Evolutionary conservation across 2,329 filamentous ascomycete genomes (phyloP).

Genomic region (Fonsecaea nubica): DNA sequence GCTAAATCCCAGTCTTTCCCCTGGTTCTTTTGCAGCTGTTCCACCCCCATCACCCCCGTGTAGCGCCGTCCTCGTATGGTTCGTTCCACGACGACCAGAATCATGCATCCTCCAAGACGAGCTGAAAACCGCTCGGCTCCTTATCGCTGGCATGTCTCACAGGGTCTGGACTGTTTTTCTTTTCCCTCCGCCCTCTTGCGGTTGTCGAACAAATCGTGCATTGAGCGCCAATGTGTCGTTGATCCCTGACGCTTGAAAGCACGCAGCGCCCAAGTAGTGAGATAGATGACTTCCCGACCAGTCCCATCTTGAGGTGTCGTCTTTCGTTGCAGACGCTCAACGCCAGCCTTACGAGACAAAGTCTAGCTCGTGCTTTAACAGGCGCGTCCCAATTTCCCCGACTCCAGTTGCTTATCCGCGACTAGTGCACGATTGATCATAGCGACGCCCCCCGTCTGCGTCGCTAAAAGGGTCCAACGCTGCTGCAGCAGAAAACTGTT

Average conservation of each 20-base stretch:
- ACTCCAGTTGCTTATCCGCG: slow-evolving; percentile 15
- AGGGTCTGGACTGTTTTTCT: neutral
- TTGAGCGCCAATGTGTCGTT: neutral
- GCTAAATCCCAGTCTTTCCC: slow-evolving; percentile 3
- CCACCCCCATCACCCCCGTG: neutral
- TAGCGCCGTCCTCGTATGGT: slow-evolving; percentile 4
- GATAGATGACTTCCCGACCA: neutral
- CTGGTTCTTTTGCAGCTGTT: slow-evolving; percentile 10
- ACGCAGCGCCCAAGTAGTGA: neutral
- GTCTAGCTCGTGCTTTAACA: slow-evolving; percentile 22
- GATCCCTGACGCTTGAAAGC: neutral
- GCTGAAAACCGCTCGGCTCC: slow-evolving; percentile 10
- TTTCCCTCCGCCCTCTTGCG: neutral
- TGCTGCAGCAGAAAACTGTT: neutral
- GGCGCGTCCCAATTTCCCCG: slow-evolving; percentile 20
- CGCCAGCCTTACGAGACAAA: slow-evolving; percentile 16
- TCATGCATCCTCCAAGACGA: slow-evolving; percentile 1
- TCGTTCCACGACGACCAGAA: slow-evolving; percentile 13
- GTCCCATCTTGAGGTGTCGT: neutral
- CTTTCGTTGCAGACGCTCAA: neutral
- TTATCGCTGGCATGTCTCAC: neutral
- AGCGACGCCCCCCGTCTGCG: neutral
- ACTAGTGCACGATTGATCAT: neutral
- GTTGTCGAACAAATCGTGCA: neutral
- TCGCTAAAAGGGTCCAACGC: neutral